Percentiles rank a stretch among this genome's conserved stretches.
Evolutionary conservation across 2,329 filamentous ascomycete genomes (phyloP).

Genomic region (Phaeosphaeriaceae sp.): DNA sequence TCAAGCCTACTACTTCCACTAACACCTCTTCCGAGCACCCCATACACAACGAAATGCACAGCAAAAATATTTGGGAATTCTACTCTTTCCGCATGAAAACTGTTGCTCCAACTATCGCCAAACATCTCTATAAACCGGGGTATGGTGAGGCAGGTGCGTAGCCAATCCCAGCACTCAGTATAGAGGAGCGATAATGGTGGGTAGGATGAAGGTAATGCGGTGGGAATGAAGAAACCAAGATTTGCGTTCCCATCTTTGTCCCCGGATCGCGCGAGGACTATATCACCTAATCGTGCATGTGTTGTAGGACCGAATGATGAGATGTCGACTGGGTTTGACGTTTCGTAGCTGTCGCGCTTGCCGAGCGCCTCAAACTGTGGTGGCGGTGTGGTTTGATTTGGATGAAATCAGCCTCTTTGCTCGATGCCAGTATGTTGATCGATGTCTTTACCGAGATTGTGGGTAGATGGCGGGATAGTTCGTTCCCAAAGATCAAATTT

Average conservation of each 20-base stretch:
- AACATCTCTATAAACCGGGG: conserved; percentile 35
- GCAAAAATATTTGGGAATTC: conserved; percentile 41
- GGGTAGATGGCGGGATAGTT: conserved; percentile 41
- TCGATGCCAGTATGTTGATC: conserved; percentile 42
- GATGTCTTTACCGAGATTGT: conserved; percentile 35
- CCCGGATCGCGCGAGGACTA: conserved; percentile 53
- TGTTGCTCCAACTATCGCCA: conserved; percentile 31
- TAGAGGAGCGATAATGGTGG: conserved; percentile 29
- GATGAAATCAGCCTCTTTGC: not conserved
- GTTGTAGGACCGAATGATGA: conserved; percentile 29
- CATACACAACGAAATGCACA: conserved; percentile 49
- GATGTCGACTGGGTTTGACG: conserved; percentile 41
- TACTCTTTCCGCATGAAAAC: conserved; percentile 35
- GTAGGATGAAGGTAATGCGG: conserved; percentile 34
- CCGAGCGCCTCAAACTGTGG: conserved; percentile 19
- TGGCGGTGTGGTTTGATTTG: conserved; percentile 10
- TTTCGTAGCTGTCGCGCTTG: conserved; percentile 36
- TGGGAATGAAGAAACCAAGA: conserved; percentile 48
- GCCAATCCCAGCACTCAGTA: conserved; percentile 39
- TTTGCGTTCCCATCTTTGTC: conserved; percentile 47
- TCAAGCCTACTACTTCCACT: conserved; percentile 58
- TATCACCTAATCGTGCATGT: conserved; percentile 47
- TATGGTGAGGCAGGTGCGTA: conserved; percentile 36
- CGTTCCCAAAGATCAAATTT: conserved; percentile 60
- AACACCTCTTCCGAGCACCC: conserved; percentile 49